Evolutionary conservation across 2,329 filamentous ascomycete genomes (phyloP), one percentile per base, ranked within the genome.

Genomic region (Fusarium domesticum): DNA sequence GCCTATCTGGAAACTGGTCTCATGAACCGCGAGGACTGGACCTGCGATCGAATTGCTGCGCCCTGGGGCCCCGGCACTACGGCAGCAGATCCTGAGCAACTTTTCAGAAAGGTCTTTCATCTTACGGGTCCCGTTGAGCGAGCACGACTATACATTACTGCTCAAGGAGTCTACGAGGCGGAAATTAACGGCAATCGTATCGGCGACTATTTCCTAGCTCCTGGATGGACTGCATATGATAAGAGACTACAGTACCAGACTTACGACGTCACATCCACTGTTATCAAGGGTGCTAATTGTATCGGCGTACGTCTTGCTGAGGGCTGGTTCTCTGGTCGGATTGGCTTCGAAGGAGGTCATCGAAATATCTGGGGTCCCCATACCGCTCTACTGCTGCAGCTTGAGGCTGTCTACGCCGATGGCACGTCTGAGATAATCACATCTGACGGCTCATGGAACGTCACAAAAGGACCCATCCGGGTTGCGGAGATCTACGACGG

Each of bases 161-260:
- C 67, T 0, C 62, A 69, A n/a, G 73, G 74, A 2, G 42, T 75
- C 1, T 77, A 73, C 39, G 63, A 70, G 25, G 68, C 68, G 0
- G 65, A 66, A 20, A 67, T 77, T 41, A 77, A 78, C 34, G 73
- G 71, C 0, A 49, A 59, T 1, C 49, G 56, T 6, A 64, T 74
- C 5, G 68, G 67, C 0, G 64, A 68, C 18, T 48, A 62, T 4
- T 64, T 69, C 12, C 64, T 77, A 33, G 70, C 74, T 23, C 75
- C 75, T 0, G 74, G 75, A 0, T 80, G 74, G 73, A 70, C 70
- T 28, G 68, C 67, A 7, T 81, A 80, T 47, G 60, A 69, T 0
- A 61, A 71, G 32, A 65, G 75, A 4, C 63, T 73, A 11, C 61
- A 67, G 0, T 81, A 80, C 43, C 69, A 79, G 46, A 73, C 70